These are phyloP conservation scores for Chaetoscypha palmicola DNA, from an alignment of 2,329 filamentous ascomycete species.

Conservation along the genomic window DNA sequence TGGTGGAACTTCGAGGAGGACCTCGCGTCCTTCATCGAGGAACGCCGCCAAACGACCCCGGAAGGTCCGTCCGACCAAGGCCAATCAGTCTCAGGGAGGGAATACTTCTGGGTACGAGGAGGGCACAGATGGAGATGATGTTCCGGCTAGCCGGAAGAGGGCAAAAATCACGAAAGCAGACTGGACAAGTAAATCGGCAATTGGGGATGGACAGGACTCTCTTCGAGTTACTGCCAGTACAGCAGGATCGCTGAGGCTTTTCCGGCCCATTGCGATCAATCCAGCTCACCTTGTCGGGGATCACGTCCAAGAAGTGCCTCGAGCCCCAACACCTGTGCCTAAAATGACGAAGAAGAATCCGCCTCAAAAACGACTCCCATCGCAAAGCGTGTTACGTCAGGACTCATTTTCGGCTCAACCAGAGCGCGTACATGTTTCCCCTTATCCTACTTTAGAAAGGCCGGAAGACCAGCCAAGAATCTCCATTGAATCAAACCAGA, in stretches of 20 bases:
- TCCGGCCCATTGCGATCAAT: slow-evolving; percentile 60
- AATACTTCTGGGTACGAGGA: slow-evolving; percentile 72
- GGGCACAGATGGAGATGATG: slow-evolving; percentile 38
- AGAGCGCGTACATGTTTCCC: slow-evolving; percentile 32
- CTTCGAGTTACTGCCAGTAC: slow-evolving; percentile 87
- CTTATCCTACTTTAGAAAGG: slow-evolving; percentile 33
- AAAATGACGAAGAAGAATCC: slow-evolving; percentile 33
- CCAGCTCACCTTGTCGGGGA: slow-evolving; percentile 40
- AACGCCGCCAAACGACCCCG: slow-evolving; percentile 25
- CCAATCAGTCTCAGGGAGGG: slow-evolving; percentile 36
- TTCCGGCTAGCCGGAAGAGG: slow-evolving; percentile 56
- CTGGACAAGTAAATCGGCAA: slow-evolving; percentile 62
- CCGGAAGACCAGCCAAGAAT: slow-evolving; percentile 28
- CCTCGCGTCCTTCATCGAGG: slow-evolving; percentile 26
- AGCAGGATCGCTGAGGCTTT: slow-evolving; percentile 76
- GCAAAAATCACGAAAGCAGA: slow-evolving; percentile 70
- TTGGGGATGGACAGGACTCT: slow-evolving; percentile 70
- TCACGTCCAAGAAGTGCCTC: slow-evolving; percentile 64
- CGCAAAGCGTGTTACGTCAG: slow-evolving; percentile 49
- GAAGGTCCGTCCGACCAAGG: slow-evolving; percentile 16
- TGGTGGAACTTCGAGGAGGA: slow-evolving; percentile 19
- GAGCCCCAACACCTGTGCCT: slow-evolving; percentile 72
- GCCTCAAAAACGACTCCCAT: slow-evolving; percentile 16
- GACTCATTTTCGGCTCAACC: slow-evolving; percentile 50
- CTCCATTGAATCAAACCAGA: slow-evolving; percentile 39